Conservation (phyloP, 306 rosid genomes). For the Spatholobus suberectus region DNA sequence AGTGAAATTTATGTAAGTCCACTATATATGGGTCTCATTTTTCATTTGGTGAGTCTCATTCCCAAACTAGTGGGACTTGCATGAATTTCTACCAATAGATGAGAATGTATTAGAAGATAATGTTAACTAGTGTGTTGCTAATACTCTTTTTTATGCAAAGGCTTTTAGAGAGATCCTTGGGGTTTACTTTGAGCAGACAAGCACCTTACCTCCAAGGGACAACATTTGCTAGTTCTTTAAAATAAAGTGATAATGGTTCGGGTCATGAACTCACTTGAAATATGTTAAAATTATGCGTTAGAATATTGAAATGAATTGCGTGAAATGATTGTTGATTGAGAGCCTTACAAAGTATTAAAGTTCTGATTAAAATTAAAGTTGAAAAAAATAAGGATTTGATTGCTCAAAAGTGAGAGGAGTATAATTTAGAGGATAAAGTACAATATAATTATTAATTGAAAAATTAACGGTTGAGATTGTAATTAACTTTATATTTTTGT, state of each 20-base stretch:
- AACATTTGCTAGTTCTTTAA: background rate
- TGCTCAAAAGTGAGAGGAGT: too few relatives aligned
- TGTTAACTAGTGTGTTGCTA: too few relatives aligned
- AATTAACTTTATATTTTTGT: too few relatives aligned
- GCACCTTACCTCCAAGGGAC: background rate
- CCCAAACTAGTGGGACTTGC: background rate
- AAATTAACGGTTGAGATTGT: too few relatives aligned
- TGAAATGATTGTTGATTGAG: background rate
- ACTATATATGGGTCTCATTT: background rate
- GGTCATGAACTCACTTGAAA: background rate
- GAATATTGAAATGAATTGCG: background rate
- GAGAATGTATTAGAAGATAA: background rate
- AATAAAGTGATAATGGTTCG: background rate
- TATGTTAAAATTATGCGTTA: background rate
- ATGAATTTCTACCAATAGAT: background rate
- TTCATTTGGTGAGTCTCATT: background rate
- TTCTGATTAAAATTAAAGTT: too few relatives aligned
- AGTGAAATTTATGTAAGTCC: background rate
- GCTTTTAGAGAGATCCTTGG: background rate
- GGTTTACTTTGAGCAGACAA: background rate
- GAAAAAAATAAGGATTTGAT: too few relatives aligned
- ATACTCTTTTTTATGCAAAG: background rate
- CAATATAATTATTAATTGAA: too few relatives aligned
- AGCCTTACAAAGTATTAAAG: background rate
- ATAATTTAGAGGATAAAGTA: too few relatives aligned